Conservation (phyloP, 2,329 filamentous ascomycete species). For the Colletotrichum sp. region DNA sequence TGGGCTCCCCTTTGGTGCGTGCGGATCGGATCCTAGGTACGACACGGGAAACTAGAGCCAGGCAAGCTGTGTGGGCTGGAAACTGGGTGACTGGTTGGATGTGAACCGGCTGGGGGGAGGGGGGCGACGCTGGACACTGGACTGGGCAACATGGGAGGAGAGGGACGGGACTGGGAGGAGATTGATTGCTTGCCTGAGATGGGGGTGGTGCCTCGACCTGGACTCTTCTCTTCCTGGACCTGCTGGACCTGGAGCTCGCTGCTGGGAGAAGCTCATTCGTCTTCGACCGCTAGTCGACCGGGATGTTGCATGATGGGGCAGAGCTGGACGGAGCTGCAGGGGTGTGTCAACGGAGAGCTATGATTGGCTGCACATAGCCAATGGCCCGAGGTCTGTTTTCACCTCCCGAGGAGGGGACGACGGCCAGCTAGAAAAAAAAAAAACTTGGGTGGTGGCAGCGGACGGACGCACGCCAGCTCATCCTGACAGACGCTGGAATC, state of each 20-base stretch:
- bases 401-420: neutral
- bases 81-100: constrained; percentile 5
- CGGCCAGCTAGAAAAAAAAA: neutral
- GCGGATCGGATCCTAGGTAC: constrained; percentile 7
- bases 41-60: constrained; percentile 9
- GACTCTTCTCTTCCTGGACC: neutral
- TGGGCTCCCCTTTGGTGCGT: neutral
- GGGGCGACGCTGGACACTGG: neutral
- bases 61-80: neutral
- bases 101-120: neutral
- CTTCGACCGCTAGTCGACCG: neutral
- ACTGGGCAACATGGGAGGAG: neutral
- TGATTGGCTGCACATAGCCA: neutral
- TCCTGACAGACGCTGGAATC: neutral
- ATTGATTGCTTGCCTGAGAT: constrained; percentile 14
- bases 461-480: constrained; percentile 11
- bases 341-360: neutral
- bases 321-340: constrained; percentile 18
- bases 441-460: neutral
- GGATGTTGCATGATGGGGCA: constrained; percentile 12
- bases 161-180: neutral
- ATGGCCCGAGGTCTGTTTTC: constrained; percentile 13
- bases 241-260: constrained; percentile 14
- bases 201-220: constrained; percentile 9
- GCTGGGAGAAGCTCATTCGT: constrained; percentile 13